Evolutionary conservation across 306 rosid genomes (phyloP), one percentile per base, ranked within the genome.

Genomic region (Quercus bicolor): DNA sequence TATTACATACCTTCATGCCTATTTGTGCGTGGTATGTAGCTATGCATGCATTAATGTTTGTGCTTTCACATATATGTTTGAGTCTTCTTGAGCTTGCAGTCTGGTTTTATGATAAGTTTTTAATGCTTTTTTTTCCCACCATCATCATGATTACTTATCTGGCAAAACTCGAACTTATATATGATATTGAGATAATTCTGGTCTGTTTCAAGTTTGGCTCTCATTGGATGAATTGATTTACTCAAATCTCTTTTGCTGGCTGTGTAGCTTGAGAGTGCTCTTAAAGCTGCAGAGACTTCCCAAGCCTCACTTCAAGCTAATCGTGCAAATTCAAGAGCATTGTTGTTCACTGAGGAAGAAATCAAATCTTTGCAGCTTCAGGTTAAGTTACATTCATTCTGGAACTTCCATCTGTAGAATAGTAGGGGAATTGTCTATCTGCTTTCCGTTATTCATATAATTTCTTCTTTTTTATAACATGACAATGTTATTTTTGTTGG

Each of bases 321-420:
- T 83, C 93, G 92, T 84, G 84, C 89, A 77, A 95, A 84, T 80
- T 87, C 96, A 73, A 92, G 85, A 85, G 84, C 96, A 21, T 72
- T 85, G 68, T 78, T 95, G 89, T 93, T 90, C 78, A 76, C 97
- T 1, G 97, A 93, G 84, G 99, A 93, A 56, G 98, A 95, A 80
- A 89, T 95, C 81, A 93, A 93, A 83, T 88, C 99, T 21, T 82
- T 95, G 84, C 97, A 91, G 78, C 93, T 93, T 73, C 98, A 95
- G 98, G 99, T 94, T 84, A 78, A 45, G 55, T 75, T 43, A 53
- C 48, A 43, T 37, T 76, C 29, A 19, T 24, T 64, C 43, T 53
- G 52, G 52, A 28, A 45, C n/a, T 40, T 40, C 80, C 23, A 19
- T 45, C 13, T 26, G 43, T 20, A 76, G n/a, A 43, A 52, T 55